Percentiles rank a stretch among this genome's conserved stretches.
phyloP scores from a whole-genome alignment of 1,139 yeast species.

The Pneumocystis carinii region DNA sequence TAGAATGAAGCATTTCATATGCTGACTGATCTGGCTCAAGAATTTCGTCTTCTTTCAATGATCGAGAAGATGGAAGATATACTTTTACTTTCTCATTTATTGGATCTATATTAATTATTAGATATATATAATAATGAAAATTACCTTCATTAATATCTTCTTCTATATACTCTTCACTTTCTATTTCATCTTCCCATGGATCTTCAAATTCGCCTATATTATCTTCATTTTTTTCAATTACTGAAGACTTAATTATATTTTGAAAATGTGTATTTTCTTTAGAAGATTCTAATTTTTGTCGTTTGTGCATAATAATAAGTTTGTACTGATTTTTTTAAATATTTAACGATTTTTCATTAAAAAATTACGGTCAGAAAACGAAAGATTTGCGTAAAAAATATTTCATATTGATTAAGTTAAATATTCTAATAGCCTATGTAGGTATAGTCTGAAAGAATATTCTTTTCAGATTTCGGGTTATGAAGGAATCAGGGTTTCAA shows the following conservation, averaged over 20 bases:
- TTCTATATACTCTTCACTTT: conserved; percentile 77
- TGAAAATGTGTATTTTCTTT: background rate
- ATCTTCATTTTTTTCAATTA: background rate
- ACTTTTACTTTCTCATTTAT: conserved; percentile 24
- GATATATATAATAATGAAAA: conserved; percentile 18
- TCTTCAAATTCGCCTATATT: conserved; percentile 81
- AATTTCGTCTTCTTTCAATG: conserved; percentile 89
- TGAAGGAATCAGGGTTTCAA: background rate
- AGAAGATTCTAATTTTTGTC: background rate
- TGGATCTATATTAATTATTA: conserved; percentile 12
- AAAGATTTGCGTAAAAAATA: background rate
- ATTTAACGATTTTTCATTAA: background rate
- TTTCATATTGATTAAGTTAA: background rate
- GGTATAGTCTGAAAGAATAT: background rate
- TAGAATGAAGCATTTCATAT: conserved; percentile 90
- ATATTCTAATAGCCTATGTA: background rate
- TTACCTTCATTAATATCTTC: conserved; percentile 40
- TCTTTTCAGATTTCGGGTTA: background rate
- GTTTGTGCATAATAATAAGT: background rate
- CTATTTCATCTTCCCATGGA: conserved; percentile 88
- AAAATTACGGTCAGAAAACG: background rate
- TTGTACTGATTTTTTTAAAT: background rate
- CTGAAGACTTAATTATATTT: background rate
- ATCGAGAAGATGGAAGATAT: conserved; percentile 65
- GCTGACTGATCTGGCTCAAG: conserved; percentile 93